Conservation (phyloP, 768 basidiomycete species). For the Rhizopogon sp. region DNA sequence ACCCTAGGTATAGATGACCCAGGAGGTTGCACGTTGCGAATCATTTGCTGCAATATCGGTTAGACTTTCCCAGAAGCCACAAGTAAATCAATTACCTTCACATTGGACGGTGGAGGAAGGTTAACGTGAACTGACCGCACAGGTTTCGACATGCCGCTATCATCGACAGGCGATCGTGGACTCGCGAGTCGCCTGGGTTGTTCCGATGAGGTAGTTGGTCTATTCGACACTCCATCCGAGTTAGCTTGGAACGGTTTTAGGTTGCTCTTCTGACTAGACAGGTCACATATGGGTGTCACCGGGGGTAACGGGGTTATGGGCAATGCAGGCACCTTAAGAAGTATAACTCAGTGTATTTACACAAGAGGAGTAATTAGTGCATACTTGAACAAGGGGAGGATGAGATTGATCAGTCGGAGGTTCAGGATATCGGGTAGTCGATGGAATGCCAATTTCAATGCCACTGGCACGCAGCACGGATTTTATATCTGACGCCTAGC, state of each 20-base stretch:
- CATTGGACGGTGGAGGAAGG: background rate
- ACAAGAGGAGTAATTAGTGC: background rate
- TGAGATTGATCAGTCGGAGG: background rate
- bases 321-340: background rate
- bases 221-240: too few relatives aligned
- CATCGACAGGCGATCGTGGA: background rate
- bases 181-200: background rate
- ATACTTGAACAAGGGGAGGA: background rate
- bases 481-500: background rate
- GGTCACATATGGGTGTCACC: background rate
- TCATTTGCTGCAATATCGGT: background rate
- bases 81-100: background rate
- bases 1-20: background rate
- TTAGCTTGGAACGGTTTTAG: background rate
- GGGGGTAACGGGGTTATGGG: background rate
- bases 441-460: background rate
- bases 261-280: background rate
- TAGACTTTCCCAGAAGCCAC: too few relatives aligned
- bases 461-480: background rate
- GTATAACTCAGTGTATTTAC: background rate
- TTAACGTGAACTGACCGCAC: background rate
- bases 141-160: background rate
- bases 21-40: background rate
- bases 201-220: background rate
- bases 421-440: too few relatives aligned